phyloP scores from a whole-genome alignment of 352 stramenopile species.

The Phytophthora pseudosyringae region DNA sequence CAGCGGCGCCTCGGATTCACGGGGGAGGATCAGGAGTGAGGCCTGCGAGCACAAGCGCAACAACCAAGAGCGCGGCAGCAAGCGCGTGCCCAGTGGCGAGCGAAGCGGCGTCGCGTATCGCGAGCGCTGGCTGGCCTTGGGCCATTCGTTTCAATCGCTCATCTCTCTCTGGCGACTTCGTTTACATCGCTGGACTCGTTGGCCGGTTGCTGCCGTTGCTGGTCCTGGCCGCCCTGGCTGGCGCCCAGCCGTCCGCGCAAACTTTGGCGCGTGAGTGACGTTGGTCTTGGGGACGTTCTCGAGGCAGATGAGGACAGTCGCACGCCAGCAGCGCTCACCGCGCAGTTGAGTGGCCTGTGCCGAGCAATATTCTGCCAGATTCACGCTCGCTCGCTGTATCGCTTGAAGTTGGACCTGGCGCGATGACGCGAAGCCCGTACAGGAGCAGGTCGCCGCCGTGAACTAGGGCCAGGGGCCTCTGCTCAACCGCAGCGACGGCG shows the following conservation, averaged over 20 bases:
- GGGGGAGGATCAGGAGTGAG: conserved; percentile 12
- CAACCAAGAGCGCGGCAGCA: too few relatives aligned
- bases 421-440: conserved; percentile 16
- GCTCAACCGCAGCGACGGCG: background rate
- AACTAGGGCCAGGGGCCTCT: background rate
- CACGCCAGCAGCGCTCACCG: conserved; percentile 7
- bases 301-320: conserved; percentile 26
- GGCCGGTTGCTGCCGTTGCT: too few relatives aligned
- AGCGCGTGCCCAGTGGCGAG: background rate
- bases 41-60: conserved; percentile 3
- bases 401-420: conserved; percentile 15
- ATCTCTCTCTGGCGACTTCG: conserved; percentile 37
- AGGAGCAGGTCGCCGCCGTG: conserved; percentile 10
- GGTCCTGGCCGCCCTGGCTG: too few relatives aligned
- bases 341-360: conserved; percentile 8
- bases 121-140: background rate
- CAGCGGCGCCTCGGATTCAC: background rate
- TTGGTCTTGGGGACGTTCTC: conserved; percentile 15
- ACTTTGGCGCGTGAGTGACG: conserved; percentile 35
- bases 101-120: background rate
- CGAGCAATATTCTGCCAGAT: background rate
- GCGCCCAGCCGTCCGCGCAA: conserved; percentile 5
- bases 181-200: conserved; percentile 25
- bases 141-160: conserved; percentile 29
- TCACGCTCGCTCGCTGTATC: conserved; percentile 12